Percentiles rank a stretch among this genome's conserved stretches.
Evolutionary conservation across 2,329 filamentous ascomycete genomes (phyloP).

Genomic region (Phialemoniopsis sp.): DNA sequence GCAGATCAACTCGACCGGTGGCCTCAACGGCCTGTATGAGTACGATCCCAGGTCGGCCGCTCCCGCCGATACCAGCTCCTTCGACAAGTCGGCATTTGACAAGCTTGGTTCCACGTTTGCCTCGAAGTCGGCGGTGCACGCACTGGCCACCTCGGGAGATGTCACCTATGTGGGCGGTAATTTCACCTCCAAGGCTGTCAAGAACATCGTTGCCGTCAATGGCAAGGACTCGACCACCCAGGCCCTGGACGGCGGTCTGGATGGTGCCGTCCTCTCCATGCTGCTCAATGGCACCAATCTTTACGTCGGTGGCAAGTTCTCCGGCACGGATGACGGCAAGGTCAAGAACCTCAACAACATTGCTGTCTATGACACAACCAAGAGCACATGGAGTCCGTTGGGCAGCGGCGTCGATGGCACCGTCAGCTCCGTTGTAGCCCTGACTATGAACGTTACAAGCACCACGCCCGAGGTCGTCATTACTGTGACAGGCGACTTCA

Average conservation of each 20-base stretch:
- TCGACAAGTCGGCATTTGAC: constrained; percentile 71
- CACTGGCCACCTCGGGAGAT: constrained; percentile 61
- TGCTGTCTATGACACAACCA: constrained; percentile 67
- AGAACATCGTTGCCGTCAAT: constrained; percentile 75
- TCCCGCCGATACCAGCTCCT: constrained; percentile 54
- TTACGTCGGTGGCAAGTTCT: constrained; percentile 84
- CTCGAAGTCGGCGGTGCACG: constrained; percentile 62
- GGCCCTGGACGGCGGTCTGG: constrained; percentile 67
- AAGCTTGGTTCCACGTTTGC: constrained; percentile 68
- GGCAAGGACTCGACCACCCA: constrained; percentile 58
- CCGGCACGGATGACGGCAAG: constrained; percentile 60
- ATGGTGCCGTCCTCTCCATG: constrained; percentile 72
- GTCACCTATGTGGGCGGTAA: constrained; percentile 77
- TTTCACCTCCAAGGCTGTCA: constrained; percentile 64
- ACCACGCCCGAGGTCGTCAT: constrained; percentile 68
- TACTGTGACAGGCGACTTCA: constrained; percentile 77
- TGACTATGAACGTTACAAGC: constrained; percentile 73
- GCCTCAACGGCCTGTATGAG: constrained; percentile 87
- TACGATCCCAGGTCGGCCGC: constrained; percentile 61
- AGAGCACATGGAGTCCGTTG: constrained; percentile 70
- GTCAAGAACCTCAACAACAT: constrained; percentile 68
- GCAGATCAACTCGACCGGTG: constrained; percentile 68
- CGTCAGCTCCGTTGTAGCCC: constrained; percentile 69
- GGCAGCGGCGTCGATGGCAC: constrained; percentile 82
- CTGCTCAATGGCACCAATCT: constrained; percentile 61